A percentile compares a stretch with the other conserved stretches of the same genome.
phyloP scores from a whole-genome alignment of 2,329 filamentous ascomycete species.

The Xylariaceae sp. region DNA sequence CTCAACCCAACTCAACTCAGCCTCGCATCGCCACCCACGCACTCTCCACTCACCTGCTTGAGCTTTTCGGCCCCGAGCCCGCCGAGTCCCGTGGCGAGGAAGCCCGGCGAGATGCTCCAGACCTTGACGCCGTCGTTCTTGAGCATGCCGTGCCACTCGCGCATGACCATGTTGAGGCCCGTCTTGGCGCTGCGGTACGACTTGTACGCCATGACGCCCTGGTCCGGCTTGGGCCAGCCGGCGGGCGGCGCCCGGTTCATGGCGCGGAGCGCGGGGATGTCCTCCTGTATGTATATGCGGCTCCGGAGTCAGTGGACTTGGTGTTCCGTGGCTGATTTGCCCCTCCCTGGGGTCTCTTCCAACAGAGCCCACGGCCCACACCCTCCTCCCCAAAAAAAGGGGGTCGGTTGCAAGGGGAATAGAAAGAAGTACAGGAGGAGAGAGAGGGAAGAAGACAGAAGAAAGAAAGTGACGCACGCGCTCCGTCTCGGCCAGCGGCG shows the following conservation, averaged over 20 bases:
- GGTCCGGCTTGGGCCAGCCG: slow-evolving; percentile 33
- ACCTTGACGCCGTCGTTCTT: slow-evolving; percentile 38
- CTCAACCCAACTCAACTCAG: not conserved
- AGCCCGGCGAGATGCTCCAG: slow-evolving; percentile 24
- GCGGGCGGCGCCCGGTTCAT: slow-evolving; percentile 13
- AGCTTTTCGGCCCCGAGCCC: slow-evolving; percentile 10
- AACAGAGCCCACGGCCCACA: too few species aligned
- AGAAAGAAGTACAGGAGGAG: too few species aligned
- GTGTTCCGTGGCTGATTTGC: too few species aligned
- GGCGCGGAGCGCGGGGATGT: too few species aligned
- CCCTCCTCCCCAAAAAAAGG: too few species aligned
- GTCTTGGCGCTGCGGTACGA: slow-evolving; percentile 35
- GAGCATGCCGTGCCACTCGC: slow-evolving; percentile 33
- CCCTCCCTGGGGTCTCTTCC: too few species aligned
- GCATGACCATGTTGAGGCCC: slow-evolving; percentile 42
- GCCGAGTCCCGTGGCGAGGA: slow-evolving; percentile 14
- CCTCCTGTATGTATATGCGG: too few species aligned
- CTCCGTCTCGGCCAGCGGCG: slow-evolving; percentile 25
- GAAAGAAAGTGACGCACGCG: too few species aligned
- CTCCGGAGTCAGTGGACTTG: too few species aligned
- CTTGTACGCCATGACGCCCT: slow-evolving; percentile 6
- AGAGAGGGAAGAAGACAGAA: too few species aligned
- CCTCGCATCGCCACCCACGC: not conserved
- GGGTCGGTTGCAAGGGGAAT: too few species aligned
- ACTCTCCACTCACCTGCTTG: slow-evolving; percentile 13